Evolutionary conservation across 495 filamentous ascomycete species (phyloP).

Genomic region (Wilcoxina mikolae): DNA sequence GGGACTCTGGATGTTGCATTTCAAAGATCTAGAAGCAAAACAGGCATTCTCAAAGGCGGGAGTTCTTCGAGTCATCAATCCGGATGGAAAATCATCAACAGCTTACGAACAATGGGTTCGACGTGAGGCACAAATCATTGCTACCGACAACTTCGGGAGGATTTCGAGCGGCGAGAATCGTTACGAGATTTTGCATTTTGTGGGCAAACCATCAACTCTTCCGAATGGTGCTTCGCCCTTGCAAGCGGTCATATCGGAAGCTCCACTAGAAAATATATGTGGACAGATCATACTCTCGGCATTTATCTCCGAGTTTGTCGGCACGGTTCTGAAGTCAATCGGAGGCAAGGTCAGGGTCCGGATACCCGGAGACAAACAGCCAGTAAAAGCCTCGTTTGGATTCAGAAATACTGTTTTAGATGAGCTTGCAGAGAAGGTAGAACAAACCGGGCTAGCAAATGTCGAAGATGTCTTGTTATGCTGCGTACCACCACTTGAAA

Average conservation of each 20-base stretch:
- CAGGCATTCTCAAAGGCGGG: neutral
- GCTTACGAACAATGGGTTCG: neutral
- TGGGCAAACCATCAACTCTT: neutral
- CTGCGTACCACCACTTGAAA: conserved; percentile 7
- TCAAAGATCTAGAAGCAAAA: neutral
- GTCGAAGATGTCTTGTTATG: conserved; percentile 12
- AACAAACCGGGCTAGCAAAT: conserved; percentile 2
- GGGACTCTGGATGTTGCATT: conserved; percentile 16
- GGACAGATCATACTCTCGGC: conserved; percentile 9
- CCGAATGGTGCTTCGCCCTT: neutral
- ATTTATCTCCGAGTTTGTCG: conserved; percentile 6
- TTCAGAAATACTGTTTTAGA: conserved; percentile 4
- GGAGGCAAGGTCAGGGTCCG: neutral
- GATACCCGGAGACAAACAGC: neutral
- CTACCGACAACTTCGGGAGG: neutral
- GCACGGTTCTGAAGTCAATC: neutral
- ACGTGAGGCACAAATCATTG: neutral
- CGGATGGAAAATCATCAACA: neutral
- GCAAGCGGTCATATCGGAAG: conserved; percentile 5
- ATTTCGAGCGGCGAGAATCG: too few species aligned
- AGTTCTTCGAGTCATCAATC: neutral
- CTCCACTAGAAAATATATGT: conserved; percentile 9
- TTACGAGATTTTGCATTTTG: neutral
- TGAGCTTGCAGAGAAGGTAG: conserved; percentile 3
- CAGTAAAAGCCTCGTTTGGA: conserved; percentile 7